A percentile compares a stretch with the other conserved stretches of the same genome.
Conservation (phyloP, 2,329 filamentous ascomycete genomes). For the Talaromyces pinophilus region DNA sequence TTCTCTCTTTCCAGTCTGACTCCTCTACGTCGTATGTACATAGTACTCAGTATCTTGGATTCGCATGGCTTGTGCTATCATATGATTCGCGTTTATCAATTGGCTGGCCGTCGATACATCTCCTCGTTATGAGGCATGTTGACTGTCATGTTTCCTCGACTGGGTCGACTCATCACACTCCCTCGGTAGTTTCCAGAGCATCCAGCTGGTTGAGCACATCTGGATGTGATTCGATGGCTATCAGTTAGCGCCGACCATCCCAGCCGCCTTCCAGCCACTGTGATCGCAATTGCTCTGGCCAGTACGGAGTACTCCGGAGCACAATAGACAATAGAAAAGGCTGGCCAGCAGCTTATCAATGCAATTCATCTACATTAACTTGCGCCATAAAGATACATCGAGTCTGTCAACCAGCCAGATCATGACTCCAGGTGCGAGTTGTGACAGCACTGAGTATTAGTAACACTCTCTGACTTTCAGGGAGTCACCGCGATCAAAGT, state of each 20-base stretch:
- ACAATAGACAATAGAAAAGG: background rate
- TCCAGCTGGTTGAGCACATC: background rate
- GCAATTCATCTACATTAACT: background rate
- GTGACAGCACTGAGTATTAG: background rate
- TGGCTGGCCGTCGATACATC: background rate
- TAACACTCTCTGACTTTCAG: background rate
- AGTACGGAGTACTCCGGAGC: background rate
- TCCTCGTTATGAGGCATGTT: background rate
- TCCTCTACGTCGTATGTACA: no score
- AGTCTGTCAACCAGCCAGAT: background rate
- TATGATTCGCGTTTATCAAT: background rate
- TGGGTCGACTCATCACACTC: background rate
- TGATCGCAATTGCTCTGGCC: background rate
- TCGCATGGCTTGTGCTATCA: background rate
- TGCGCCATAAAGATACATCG: background rate
- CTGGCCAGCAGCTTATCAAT: conserved; percentile 1
- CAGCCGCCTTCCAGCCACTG: conserved; percentile 14
- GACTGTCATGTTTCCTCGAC: background rate
- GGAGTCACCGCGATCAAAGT: background rate
- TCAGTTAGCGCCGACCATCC: conserved; percentile 5
- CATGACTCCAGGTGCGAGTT: background rate
- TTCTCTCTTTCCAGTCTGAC: background rate
- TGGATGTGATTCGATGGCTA: background rate
- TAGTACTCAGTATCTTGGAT: no score
- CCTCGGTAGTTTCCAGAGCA: background rate